Evolutionary conservation across 495 filamentous ascomycete species (phyloP), one percentile per base, ranked within the genome.

Genomic region (Penicillium diatomitis): DNA sequence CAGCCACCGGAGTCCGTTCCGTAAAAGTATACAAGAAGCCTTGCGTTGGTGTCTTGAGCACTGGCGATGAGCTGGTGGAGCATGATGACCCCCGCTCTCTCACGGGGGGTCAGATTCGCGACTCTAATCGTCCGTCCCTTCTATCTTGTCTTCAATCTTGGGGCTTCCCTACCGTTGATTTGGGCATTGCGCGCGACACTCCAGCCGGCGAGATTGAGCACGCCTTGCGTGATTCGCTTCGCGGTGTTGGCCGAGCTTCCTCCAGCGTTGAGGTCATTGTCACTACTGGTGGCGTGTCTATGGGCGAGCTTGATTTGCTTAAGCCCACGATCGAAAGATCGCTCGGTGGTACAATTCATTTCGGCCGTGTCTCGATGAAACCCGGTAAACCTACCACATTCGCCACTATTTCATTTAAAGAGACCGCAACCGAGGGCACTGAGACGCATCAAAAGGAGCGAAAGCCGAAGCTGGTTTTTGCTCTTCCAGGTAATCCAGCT

Each of bases 311-410:
- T 1, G 92, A 99, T 61, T 82, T 99, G 32, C 82, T 99, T 42
- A 99, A 99, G 66, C 92, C 94, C 2, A 96, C 90, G 4, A 88
- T 99, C 60, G 92, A 97, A 70, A 84, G 90, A 46, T 75, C 81
- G 2, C 79, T 97, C 4, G 86, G 88, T 49, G 92, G 92, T 9
- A 95, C 86, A 0, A 95, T 99, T 57, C 92, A 97, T 65, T 99
- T 99, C 61, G 92, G 92, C 37, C 83, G 94, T 30, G 94, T 97
- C 5, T 79, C 83, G 30, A 97, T 99, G 92, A 97, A 97, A 70
- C 92, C 92, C 0, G 92, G 92, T 12, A 97, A 96, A 64, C 92
- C 92, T 3, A 95, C 90, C 7, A 97, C 94, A 3, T 99, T 97
- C 57, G 92, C 94, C 4, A 96, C 89, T 1, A 75, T 97, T 4